These are phyloP conservation scores for Xanthoconium separans DNA, from an alignment of 1,284 basidiomycete genomes.

Conservation along the genomic window DNA sequence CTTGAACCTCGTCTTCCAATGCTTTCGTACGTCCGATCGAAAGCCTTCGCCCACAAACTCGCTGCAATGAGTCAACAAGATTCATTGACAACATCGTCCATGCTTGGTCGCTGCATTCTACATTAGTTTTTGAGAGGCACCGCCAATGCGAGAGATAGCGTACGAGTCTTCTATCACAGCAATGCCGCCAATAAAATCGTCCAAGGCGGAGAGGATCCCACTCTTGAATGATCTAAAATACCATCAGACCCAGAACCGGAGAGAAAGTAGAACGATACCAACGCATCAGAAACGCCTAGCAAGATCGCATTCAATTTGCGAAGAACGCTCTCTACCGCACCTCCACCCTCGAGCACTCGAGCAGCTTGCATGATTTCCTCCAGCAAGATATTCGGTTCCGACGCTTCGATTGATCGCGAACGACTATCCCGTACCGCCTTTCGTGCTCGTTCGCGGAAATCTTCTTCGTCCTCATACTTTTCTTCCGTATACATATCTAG, in stretches of 20 bases:
- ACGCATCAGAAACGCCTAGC: slow-evolving; percentile 62
- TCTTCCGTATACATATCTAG: slow-evolving; percentile 83
- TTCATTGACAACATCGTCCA: slow-evolving; percentile 17
- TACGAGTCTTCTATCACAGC: slow-evolving; percentile 64
- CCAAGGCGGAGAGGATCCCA: slow-evolving; percentile 59
- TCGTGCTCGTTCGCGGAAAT: slow-evolving; percentile 65
- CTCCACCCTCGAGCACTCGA: slow-evolving; percentile 36
- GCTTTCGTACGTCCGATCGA: slow-evolving; percentile 11
- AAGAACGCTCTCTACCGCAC: slow-evolving; percentile 20
- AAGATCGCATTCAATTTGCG: slow-evolving; percentile 49
- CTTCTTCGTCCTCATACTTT: slow-evolving; percentile 86
- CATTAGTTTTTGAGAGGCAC: not conserved
- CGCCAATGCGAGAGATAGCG: not conserved
- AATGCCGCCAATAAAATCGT: slow-evolving; percentile 68
- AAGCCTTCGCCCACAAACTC: slow-evolving; percentile 19
- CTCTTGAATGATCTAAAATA: slow-evolving; percentile 58
- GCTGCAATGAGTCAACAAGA: slow-evolving; percentile 21
- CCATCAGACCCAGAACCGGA: slow-evolving; percentile 5
- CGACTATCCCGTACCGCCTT: slow-evolving; percentile 40
- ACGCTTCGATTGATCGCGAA: slow-evolving; percentile 38
- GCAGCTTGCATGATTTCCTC: slow-evolving; percentile 59
- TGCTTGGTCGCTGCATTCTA: slow-evolving; percentile 15
- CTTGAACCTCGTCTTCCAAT: slow-evolving; percentile 14
- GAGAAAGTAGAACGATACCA: slow-evolving; percentile 29
- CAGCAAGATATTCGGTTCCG: slow-evolving; percentile 51